A percentile compares a stretch with the other conserved stretches of the same genome.
Conservation (phyloP, 768 basidiomycete genomes). For the Cyclocybe aegerita region DNA sequence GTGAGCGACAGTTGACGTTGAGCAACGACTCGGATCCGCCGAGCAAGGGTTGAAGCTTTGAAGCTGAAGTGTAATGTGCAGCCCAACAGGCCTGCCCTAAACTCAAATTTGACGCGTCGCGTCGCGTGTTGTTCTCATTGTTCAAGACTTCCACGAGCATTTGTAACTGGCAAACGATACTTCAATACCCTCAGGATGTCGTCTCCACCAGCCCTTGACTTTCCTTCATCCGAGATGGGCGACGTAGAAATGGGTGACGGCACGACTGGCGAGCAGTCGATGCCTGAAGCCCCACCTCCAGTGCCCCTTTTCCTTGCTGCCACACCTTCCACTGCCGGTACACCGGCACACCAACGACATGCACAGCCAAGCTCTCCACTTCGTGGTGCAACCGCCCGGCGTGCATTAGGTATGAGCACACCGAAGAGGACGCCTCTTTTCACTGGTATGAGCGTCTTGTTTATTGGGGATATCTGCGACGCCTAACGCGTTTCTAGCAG, state of each 20-base stretch:
- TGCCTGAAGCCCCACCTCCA: conserved; percentile 38
- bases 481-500: conserved; percentile 31
- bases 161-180: neutral
- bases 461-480: conserved; percentile 2
- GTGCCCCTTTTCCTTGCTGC: conserved; percentile 54
- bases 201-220: conserved; percentile 63
- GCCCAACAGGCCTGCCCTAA: conserved; percentile 42
- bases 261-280: conserved; percentile 32
- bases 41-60: no score
- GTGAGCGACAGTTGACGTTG: neutral
- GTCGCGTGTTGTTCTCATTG: conserved; percentile 22
- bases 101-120: conserved; percentile 50
- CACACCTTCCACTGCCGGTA: conserved; percentile 52
- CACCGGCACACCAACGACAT: conserved; percentile 40
- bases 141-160: conserved; percentile 16
- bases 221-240: conserved; percentile 60
- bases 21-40: no score
- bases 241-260: conserved; percentile 34
- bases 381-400: conserved; percentile 44
- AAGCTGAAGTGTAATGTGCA: neutral
- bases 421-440: conserved; percentile 57
- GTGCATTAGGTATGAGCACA: conserved; percentile 55
- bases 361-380: conserved; percentile 48
- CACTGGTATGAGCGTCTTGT: conserved; percentile 34
- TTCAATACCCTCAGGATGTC: conserved; percentile 42